Evolutionary conservation across 2,329 filamentous ascomycete genomes (phyloP), one percentile per base, ranked within the genome.

Genomic region (Talaromyces marneffei): DNA sequence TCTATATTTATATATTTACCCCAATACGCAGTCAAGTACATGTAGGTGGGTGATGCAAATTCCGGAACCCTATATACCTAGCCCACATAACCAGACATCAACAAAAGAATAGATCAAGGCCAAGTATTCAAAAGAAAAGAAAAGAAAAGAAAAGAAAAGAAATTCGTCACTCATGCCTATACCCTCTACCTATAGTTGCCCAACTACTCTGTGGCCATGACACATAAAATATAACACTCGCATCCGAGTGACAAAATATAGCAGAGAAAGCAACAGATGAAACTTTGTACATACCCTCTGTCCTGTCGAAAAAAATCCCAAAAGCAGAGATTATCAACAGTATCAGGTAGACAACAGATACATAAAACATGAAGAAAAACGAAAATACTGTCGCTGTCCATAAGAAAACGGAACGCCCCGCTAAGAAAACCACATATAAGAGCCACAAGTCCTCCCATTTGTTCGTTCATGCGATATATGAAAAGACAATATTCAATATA

Each of bases 111-210:
- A 42, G 7, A n/a, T n/a, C n/a, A n/a, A n/a, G n/a, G n/a, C n/a
- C n/a, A n/a, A n/a, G n/a, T n/a, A n/a, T n/a, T n/a, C n/a, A 27
- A 46, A 46, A 16, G 6, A 50, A 48, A 52, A 14, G 48, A 23
- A 52, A 35, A 42, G 7, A 27, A 46, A 46, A 42, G 7, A 27
- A 46, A 46, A 16, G 6, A 50, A 48, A 52, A 14, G 48, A 23
- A 52, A 35, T 23, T 52, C 48, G 48, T 52, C n/a, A 35, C 48
- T 52, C 48, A 52, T 52, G 27, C 12, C 48, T 33, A 52, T 52
- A 25, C 12, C 48, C 25, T 52, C 33, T 4, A 33, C 33, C 48
- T 33, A 52, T n/a, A 48, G 29, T 25, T 18, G 10, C 23, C 29
- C 8, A 10, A 44, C 40, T 44, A 25, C 12, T 8, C 4, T 31